Evolutionary conservation across 1,139 yeast genomes (phyloP), one percentile per base, ranked within the genome.

Genomic region (Yamadazyma pseudoaaseri): DNA sequence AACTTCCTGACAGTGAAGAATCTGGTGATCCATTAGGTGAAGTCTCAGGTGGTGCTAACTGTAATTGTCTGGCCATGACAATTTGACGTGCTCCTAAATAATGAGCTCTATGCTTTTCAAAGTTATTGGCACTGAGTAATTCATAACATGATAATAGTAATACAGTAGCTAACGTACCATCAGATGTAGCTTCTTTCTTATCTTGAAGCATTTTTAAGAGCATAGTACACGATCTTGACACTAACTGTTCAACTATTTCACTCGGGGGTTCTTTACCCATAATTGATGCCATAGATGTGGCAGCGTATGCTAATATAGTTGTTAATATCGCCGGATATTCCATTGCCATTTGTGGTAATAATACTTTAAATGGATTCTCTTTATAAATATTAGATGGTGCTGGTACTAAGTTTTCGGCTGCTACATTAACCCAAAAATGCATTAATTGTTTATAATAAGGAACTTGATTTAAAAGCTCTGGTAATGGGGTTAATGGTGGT

Each of bases 341-440:
- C 69, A 81, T 65, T 0, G 94, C 90, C 75, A 85, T 70, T 43
- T 75, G 76, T 0, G 94, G 92, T 12, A 85, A 55, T 4, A 82
- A 58, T 6, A 72, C 70, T 39, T 72, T 72, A 57, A 84, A 83
- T 0, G 95, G 95, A 47, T 84, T 85, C 15, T 76, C 79, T 15
- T 59, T 65, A 49, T 81, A 80, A 3, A 72, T 49, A 12, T 63
- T 56, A 2, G 75, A 64, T 5, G 89, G 87, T 0, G 86, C 82
- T 0, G 94, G 92, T 5, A 82, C 87, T 23, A 84, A 60, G 26
- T 73, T 64, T 28, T 70, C 69, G 1, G 89, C 75, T 0, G 86
- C 84, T 9, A 78, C 76, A 35, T 76, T 66, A 11, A 81, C 60
- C 67, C 77, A 85, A 46, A 79, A 81, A 42, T 79, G 79, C 60